Base-by-base conservation (phyloP, 2,329 filamentous ascomycete species). In the Raffaelea albimanens region DNA sequence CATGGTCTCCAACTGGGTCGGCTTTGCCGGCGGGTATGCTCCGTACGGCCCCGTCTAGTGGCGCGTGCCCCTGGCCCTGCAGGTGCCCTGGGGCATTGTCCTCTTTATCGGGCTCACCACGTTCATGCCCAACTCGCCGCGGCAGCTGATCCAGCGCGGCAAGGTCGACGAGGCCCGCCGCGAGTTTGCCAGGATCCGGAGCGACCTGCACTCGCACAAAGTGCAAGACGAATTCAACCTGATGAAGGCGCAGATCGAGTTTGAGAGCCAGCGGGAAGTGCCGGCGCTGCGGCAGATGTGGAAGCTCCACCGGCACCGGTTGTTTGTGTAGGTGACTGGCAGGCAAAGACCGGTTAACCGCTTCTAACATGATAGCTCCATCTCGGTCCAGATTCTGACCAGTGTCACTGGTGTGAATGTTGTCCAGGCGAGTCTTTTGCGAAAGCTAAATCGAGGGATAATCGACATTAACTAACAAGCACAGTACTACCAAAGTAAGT, bases 341-440 rank as follows among this genome's bases (percentile, higher is more conserved):
- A n/a, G n/a, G n/a, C n/a, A n/a, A n/a, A n/a, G n/a, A n/a, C n/a
- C n/a, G n/a, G n/a, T n/a, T n/a, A n/a, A n/a, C n/a, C n/a, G n/a
- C n/a, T n/a, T n/a, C n/a, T n/a, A n/a, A n/a, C n/a, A n/a, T n/a
- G n/a, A n/a, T n/a, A n/a, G n/a, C n/a, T n/a, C n/a, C n/a, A n/a
- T n/a, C n/a, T n/a, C n/a, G 2, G 75, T 77, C 2, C 75, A 78
- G 59, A 76, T 73, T 2, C 75, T 78, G 70, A 78, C 75, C 0
- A 70, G 67, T 52, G 55, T 78, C 34, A 78, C 75, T 1, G 75
- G 75, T 11, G 71, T 78, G 34, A 78, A 78, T 54, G 75, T 78
- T 1, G 76, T 79, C 34, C 74, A 63, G 43, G 57, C 66, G 64
- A 50, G 69, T 34, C n/a, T n/a, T n/a, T n/a, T n/a, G n/a, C n/a